phyloP scores from a whole-genome alignment of 495 filamentous ascomycete species.

The Aspergillus biplanus region DNA sequence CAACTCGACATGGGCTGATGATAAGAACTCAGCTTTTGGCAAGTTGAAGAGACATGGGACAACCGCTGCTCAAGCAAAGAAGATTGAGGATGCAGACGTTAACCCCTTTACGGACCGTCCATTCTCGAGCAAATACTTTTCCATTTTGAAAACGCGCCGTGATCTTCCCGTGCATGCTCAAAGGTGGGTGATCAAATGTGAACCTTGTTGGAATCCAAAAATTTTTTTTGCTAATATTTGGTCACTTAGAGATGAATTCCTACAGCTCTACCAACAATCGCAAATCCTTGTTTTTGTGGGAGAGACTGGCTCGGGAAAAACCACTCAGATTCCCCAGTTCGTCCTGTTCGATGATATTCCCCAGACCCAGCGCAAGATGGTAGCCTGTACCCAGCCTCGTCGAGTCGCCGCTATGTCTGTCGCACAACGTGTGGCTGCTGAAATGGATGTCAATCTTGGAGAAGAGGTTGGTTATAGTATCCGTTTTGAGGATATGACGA shows the following conservation, averaged over 20 bases:
- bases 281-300: constrained; percentile 98
- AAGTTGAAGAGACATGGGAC: constrained; percentile 78
- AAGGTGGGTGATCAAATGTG: constrained; percentile 62
- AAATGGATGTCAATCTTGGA: constrained; percentile 92
- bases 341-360: constrained; percentile 96
- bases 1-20: constrained; percentile 30
- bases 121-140: constrained; percentile 83
- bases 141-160: constrained; percentile 80
- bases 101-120: constrained; percentile 82
- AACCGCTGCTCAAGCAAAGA: constrained; percentile 71
- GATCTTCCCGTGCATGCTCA: constrained; percentile 90
- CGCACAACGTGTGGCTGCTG: constrained; percentile 94
- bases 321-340: constrained; percentile 98
- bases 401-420: constrained; percentile 99
- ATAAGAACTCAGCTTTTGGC: constrained; percentile 55
- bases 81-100: constrained; percentile 76
- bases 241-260: constrained; percentile 83
- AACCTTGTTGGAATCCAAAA: neutral
- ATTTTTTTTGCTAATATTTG: neutral
- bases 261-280: constrained; percentile 85
- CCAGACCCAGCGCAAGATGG: constrained; percentile 78
- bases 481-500: constrained; percentile 95
- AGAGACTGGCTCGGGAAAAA: constrained; percentile 99
- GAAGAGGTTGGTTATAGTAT: constrained; percentile 99
- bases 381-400: constrained; percentile 97